Evolutionary conservation across 2,329 filamentous ascomycete species (phyloP).

Genomic region (Fusarium circinatum): DNA sequence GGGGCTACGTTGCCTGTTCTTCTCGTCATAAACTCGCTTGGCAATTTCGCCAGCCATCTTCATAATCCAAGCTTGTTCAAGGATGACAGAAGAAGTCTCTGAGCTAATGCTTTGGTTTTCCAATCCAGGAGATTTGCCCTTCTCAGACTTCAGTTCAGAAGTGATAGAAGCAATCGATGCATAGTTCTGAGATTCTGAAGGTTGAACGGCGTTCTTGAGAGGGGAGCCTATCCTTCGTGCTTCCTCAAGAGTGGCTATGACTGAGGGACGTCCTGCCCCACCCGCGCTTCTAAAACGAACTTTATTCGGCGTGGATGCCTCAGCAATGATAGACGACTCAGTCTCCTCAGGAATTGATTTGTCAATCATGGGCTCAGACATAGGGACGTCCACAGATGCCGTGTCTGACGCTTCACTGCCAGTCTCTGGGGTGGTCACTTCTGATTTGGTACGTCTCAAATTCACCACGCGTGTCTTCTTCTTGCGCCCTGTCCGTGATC

Average conservation of each 20-base stretch:
- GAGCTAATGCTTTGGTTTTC: conserved; percentile 51
- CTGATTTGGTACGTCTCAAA: conserved; percentile 71
- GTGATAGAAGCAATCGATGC: conserved; percentile 35
- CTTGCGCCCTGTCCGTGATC: conserved; percentile 73
- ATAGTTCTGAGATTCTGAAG: conserved; percentile 24
- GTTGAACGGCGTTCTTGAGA: conserved; percentile 30
- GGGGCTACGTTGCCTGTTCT: conserved; percentile 58
- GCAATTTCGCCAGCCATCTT: conserved; percentile 96
- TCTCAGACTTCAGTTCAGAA: conserved; percentile 35
- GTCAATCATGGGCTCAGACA: conserved; percentile 69
- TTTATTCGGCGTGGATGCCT: conserved; percentile 48
- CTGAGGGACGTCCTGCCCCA: conserved; percentile 34
- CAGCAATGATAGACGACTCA: conserved; percentile 53
- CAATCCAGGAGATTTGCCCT: conserved; percentile 45
- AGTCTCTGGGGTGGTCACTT: conserved; percentile 63
- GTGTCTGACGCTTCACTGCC: conserved; percentile 62
- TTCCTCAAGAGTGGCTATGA: conserved; percentile 41
- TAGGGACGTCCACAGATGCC: conserved; percentile 66
- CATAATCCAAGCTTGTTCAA: conserved; percentile 87
- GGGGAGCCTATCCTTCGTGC: conserved; percentile 41
- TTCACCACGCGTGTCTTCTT: conserved; percentile 89
- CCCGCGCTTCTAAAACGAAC: conserved; percentile 53
- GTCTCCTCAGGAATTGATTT: conserved; percentile 69
- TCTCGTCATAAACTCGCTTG: conserved; percentile 86
- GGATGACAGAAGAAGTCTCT: conserved; percentile 68